Percentiles rank a stretch among this genome's conserved stretches.
These are phyloP conservation scores for Cytospora piceicola DNA, from an alignment of 2,329 filamentous ascomycete genomes.

Conservation along the genomic window DNA sequence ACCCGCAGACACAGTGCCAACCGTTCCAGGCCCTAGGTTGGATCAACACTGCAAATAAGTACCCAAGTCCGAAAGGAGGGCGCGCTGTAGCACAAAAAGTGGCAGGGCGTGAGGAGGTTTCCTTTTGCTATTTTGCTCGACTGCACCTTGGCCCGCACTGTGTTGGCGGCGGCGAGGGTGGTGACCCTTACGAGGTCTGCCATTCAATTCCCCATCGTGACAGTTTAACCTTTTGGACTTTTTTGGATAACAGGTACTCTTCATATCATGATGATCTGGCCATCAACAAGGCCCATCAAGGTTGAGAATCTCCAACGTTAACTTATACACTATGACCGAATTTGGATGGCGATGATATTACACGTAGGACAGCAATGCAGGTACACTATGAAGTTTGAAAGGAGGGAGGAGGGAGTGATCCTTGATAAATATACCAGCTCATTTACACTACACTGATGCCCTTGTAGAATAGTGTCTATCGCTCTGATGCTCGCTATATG, in stretches of 20 bases:
- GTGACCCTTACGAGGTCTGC: neutral
- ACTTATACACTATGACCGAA: constrained; percentile 14
- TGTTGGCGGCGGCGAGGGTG: constrained; percentile 4
- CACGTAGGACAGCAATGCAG: neutral
- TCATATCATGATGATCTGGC: neutral
- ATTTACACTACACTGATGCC: neutral
- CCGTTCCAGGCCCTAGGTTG: constrained; percentile 33
- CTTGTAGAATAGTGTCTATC: neutral
- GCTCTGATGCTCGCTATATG: neutral
- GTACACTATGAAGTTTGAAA: neutral
- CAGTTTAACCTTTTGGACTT: neutral
- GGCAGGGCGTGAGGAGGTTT: constrained; percentile 37
- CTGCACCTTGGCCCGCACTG: neutral
- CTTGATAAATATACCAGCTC: neutral
- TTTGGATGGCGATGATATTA: neutral
- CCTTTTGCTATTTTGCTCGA: constrained; percentile 52
- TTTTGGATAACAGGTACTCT: neutral
- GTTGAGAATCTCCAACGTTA: constrained; percentile 17
- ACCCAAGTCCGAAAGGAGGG: constrained; percentile 16
- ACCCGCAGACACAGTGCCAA: constrained; percentile 30
- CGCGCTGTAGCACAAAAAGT: constrained; percentile 20
- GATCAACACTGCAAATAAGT: constrained; percentile 22
- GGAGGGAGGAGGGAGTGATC: neutral
- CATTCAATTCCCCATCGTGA: neutral
- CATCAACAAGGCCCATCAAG: constrained; percentile 13